Conservation (phyloP, 129 eudicot genomes). For the Tagetes erecta region DNA sequence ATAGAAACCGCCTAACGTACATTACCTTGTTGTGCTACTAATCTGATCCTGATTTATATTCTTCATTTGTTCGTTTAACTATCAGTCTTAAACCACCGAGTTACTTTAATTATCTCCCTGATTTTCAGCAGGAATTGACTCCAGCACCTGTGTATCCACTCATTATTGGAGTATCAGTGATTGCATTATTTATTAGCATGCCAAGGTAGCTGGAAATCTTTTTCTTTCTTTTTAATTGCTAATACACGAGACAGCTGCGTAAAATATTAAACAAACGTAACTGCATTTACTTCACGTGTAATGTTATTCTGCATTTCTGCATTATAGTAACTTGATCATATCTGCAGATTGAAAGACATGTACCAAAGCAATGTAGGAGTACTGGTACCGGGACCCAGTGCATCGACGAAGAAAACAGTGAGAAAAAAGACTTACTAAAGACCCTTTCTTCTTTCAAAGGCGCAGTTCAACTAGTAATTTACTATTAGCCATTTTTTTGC, state of each 20-base stretch:
- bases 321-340: slow-evolving; percentile 6
- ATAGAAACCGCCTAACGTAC: not conserved
- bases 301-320: not conserved
- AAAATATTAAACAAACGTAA: not conserved
- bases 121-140: slow-evolving; percentile 73
- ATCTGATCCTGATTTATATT: slow-evolving; percentile 13
- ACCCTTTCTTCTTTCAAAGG: not conserved
- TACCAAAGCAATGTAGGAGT: slow-evolving; percentile 64
- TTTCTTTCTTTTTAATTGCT: not conserved
- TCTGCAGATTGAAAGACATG: slow-evolving; percentile 69
- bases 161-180: slow-evolving; percentile 68
- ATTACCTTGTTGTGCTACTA: not conserved
- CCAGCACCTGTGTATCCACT: slow-evolving; percentile 90
- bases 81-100: not conserved
- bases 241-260: not conserved
- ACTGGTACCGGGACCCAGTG: slow-evolving; percentile 46
- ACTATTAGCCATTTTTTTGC: slow-evolving; percentile 30
- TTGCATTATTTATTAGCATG: slow-evolving; percentile 74
- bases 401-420: slow-evolving; percentile 59
- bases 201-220: slow-evolving; percentile 56
- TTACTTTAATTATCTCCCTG: not conserved
- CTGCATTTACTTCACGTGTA: not conserved
- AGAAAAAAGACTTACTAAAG: slow-evolving; percentile 86
- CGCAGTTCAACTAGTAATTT: not conserved
- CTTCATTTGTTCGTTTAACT: not conserved